Evolutionary conservation across 441 rosid species (phyloP).

Genomic region (Brassica balearica): DNA sequence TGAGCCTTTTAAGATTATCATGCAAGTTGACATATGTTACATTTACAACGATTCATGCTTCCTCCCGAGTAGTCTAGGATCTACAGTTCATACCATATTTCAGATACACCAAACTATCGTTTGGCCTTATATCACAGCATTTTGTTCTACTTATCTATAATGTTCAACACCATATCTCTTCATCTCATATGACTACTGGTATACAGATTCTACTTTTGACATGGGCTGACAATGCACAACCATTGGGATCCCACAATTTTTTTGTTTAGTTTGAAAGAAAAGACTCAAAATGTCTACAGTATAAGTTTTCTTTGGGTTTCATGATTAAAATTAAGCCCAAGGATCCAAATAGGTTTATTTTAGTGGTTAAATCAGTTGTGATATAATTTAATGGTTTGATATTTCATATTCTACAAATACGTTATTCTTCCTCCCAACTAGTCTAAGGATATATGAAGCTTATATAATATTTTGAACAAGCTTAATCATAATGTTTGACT

Average conservation of each 20-base stretch:
- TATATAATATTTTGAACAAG: not conserved
- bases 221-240: not conserved
- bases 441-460: not conserved
- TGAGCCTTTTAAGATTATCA: not conserved
- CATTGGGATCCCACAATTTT: not conserved
- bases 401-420: not conserved
- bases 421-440: not conserved
- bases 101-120: not conserved
- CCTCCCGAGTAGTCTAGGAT: not conserved
- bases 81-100: not conserved
- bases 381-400: not conserved
- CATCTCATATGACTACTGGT: not conserved
- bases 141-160: not conserved
- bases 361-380: not conserved
- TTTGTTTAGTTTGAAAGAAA: not conserved
- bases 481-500: slow-evolving; percentile 1
- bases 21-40: not conserved
- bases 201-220: not conserved
- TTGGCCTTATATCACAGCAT: not conserved
- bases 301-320: not conserved
- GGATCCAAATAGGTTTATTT: not conserved
- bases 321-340: not conserved
- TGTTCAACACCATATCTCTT: not conserved
- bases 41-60: not conserved
- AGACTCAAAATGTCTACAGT: not conserved